A percentile compares a stretch with the other conserved stretches of the same genome.
Evolutionary conservation across 2,329 filamentous ascomycete genomes (phyloP).

Genomic region (Paecilomyces variotii): DNA sequence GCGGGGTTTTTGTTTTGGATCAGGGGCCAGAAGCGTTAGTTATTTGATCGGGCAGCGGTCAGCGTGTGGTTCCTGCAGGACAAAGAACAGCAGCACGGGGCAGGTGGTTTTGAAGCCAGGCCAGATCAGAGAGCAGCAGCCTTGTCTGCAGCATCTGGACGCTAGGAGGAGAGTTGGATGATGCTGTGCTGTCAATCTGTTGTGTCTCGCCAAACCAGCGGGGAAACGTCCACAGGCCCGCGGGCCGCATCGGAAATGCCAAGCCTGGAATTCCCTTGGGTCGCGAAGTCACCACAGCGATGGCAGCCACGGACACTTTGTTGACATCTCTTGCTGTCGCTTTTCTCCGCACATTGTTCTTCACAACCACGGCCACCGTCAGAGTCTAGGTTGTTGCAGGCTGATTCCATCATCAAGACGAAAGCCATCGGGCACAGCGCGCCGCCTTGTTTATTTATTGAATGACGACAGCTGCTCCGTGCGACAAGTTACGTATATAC

Average conservation of each 20-base stretch:
- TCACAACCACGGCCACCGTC: not conserved
- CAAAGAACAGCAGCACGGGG: not conserved
- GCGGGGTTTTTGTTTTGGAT: not conserved
- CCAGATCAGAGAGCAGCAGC: not conserved
- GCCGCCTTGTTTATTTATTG: not conserved
- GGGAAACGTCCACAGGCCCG: slow-evolving; percentile 1
- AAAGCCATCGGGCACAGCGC: not conserved
- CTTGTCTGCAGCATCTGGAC: not conserved
- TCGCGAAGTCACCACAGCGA: slow-evolving; percentile 19
- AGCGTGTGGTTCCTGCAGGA: not conserved
- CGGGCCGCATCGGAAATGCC: not conserved
- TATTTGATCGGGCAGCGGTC: not conserved
- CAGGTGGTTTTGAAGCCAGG: not conserved
- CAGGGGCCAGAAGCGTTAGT: not conserved
- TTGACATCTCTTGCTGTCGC: slow-evolving; percentile 8
- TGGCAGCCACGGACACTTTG: slow-evolving; percentile 7
- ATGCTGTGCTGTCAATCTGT: not conserved
- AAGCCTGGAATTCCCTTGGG: slow-evolving; percentile 3
- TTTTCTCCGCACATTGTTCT: slow-evolving; percentile 1
- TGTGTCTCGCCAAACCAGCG: not conserved
- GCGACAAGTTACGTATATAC: not conserved
- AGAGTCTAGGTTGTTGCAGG: not conserved
- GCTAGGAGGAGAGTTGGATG: not conserved
- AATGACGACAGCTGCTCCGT: not conserved
- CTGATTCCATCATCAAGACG: not conserved